Conservation (phyloP, 306 rosid species). For the Rosa rugosa region DNA sequence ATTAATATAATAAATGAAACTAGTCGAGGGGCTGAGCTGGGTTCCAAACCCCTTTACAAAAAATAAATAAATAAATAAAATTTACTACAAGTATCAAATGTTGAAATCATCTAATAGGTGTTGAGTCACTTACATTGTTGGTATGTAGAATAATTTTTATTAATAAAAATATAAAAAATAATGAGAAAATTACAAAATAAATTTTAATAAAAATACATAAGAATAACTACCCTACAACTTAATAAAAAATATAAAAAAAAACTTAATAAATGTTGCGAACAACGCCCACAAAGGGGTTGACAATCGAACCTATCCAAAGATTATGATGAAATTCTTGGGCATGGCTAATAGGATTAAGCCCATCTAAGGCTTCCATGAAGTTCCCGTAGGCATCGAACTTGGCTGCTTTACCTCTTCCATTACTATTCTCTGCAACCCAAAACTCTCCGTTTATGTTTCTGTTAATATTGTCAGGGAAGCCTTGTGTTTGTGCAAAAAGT, state of each 20-base stretch:
- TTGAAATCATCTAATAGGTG: too few species aligned
- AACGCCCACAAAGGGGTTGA: background rate
- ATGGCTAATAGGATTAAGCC: background rate
- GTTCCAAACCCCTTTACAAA: too few species aligned
- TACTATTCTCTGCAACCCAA: background rate
- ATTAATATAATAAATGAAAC: too few species aligned
- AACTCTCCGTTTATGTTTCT: background rate
- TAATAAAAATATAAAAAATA: too few species aligned
- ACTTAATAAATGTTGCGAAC: background rate
- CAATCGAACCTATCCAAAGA: background rate
- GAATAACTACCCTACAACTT: too few species aligned
- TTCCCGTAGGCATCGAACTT: background rate
- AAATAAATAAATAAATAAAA: too few species aligned
- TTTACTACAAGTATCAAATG: too few species aligned
- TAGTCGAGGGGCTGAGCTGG: too few species aligned
- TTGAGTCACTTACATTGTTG: too few species aligned
- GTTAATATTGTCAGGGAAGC: background rate
- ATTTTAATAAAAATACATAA: too few species aligned
- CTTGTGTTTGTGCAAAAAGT: background rate
- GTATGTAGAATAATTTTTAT: too few species aligned
- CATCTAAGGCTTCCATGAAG: background rate
- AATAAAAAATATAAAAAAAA: background rate
- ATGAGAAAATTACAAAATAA: too few species aligned
- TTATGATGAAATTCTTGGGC: background rate
- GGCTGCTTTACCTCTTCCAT: background rate